Conservation (phyloP, 2,329 filamentous ascomycete species). For the Beauveria rudraprayagi region DNA sequence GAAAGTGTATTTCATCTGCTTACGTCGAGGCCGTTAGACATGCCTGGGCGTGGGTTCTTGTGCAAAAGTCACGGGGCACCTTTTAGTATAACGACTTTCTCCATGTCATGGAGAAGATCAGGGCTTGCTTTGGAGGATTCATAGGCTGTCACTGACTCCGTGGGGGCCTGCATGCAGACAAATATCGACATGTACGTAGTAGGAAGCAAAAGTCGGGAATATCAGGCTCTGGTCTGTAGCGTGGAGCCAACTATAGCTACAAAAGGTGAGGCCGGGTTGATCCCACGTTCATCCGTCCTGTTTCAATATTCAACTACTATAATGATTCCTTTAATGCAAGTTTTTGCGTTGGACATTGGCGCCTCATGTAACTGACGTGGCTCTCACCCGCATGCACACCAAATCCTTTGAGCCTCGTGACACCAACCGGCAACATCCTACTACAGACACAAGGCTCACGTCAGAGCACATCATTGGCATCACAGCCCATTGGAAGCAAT, state of each 20-base stretch:
- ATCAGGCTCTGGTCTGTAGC: not conserved
- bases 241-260: not conserved
- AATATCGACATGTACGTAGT: not conserved
- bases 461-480: not conserved
- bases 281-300: not conserved
- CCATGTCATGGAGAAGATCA: no score
- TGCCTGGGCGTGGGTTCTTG: no score
- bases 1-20: no score
- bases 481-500: not conserved
- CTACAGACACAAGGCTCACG: not conserved
- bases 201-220: no score
- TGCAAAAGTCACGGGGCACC: no score
- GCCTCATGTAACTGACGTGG: not conserved
- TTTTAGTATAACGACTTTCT: no score
- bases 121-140: no score
- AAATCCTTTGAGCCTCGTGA: not conserved
- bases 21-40: no score
- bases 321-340: not conserved
- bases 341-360: not conserved
- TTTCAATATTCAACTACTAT: not conserved
- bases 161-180: not conserved
- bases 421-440: not conserved
- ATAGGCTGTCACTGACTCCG: no score
- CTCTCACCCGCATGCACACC: not conserved
- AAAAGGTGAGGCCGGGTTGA: not conserved